A percentile compares a stretch with the other conserved stretches of the same genome.
Evolutionary conservation across 768 basidiomycete species (phyloP).

Genomic region (Lanmaoa pseudosensibilis): DNA sequence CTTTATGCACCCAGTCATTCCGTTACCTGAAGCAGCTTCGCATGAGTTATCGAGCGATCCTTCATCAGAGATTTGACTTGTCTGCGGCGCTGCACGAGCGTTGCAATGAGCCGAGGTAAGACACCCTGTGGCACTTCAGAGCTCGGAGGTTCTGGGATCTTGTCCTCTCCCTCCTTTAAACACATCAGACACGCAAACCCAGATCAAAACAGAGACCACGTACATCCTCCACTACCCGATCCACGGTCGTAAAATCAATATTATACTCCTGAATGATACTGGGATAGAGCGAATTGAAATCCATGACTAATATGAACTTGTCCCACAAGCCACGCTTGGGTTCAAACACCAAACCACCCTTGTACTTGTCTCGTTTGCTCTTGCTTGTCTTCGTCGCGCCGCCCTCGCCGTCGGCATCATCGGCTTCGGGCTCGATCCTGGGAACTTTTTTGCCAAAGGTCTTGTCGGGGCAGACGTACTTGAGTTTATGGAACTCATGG

Average conservation of each 20-base stretch:
- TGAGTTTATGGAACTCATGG: slow-evolving; percentile 95
- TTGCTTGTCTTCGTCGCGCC: slow-evolving; percentile 52
- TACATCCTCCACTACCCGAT: slow-evolving; percentile 61
- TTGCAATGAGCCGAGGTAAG: slow-evolving; percentile 96
- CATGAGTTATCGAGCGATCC: slow-evolving; percentile 66
- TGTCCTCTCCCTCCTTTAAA: slow-evolving; percentile 65
- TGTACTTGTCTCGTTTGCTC: slow-evolving; percentile 89
- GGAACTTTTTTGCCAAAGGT: slow-evolving; percentile 73
- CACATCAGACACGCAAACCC: neutral
- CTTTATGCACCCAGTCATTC: neutral
- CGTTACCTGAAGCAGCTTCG: slow-evolving; percentile 80
- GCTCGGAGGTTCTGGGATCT: slow-evolving; percentile 85
- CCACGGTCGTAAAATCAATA: slow-evolving; percentile 97
- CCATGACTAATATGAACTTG: slow-evolving; percentile 97
- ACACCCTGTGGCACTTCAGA: slow-evolving; percentile 77
- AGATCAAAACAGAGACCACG: slow-evolving; percentile 14
- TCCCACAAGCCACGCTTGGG: slow-evolving; percentile 97
- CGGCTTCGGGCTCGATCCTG: slow-evolving; percentile 50
- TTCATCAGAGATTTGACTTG: slow-evolving; percentile 96
- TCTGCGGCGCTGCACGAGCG: slow-evolving; percentile 84
- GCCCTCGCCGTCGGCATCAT: slow-evolving; percentile 53
- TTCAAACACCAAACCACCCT: slow-evolving; percentile 96
- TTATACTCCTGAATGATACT: slow-evolving; percentile 99
- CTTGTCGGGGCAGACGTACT: slow-evolving; percentile 97
- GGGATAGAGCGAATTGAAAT: slow-evolving; percentile 99